A percentile compares a stretch with the other conserved stretches of the same genome.
Evolutionary conservation across 140 eudicot genomes (phyloP).

Genomic region (Flaveria floridana): DNA sequence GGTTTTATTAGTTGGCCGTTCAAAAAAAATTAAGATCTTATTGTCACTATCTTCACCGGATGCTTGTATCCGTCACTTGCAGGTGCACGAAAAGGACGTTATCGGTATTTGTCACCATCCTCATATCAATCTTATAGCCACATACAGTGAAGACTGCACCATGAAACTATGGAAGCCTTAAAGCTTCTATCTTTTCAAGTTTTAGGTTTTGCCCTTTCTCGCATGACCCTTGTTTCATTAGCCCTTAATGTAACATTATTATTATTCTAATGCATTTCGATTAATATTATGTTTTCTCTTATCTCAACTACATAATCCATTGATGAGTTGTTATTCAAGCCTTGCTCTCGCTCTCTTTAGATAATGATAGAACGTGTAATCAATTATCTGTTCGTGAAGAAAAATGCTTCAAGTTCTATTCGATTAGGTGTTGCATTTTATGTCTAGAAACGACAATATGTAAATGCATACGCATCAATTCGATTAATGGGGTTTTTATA

Average conservation of each 20-base stretch:
- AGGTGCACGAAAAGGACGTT: conserved; percentile 98
- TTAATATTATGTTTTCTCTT: not conserved
- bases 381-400: not conserved
- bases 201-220: not conserved
- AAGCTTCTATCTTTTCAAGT: conserved; percentile 20
- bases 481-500: too few species aligned
- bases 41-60: not conserved
- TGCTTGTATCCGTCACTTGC: conserved; percentile 18
- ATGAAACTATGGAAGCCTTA: conserved; percentile 97
- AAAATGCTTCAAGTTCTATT: not conserved
- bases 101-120: conserved; percentile 93
- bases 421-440: not conserved
- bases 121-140: conserved; percentile 83
- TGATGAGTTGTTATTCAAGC: not conserved
- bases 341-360: not conserved
- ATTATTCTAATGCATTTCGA: not conserved
- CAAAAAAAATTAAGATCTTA: not conserved
- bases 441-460: too few species aligned
- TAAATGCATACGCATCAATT: too few species aligned
- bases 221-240: conserved; percentile 11
- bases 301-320: not conserved
- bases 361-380: not conserved
- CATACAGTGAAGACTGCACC: conserved; percentile 87
- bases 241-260: not conserved
- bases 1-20: too few species aligned